These are phyloP conservation scores for Epichloe scottii DNA, from an alignment of 2,329 filamentous ascomycete genomes.

Conservation along the genomic window DNA sequence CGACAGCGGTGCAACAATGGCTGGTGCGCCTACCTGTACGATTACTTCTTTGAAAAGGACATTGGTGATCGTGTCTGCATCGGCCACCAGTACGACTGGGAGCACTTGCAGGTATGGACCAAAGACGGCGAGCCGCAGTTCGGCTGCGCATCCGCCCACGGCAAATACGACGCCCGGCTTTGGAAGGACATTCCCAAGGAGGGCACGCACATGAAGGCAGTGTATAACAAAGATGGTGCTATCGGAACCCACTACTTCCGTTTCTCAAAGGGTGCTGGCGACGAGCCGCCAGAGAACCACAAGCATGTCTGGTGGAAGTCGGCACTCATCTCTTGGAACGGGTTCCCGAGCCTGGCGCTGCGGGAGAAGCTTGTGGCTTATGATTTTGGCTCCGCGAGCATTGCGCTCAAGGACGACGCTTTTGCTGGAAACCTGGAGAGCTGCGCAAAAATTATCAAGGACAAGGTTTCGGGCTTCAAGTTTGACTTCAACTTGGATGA, in stretches of 20 bases:
- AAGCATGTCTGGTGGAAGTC: constrained; percentile 19
- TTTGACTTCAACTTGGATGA: constrained; percentile 8
- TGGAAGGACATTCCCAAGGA: constrained; percentile 16
- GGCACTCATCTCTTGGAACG: constrained; percentile 19
- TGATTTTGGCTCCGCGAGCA: constrained; percentile 8
- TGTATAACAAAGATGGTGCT: constrained; percentile 24
- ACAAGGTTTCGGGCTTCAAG: constrained; percentile 3
- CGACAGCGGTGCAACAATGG: constrained; percentile 30
- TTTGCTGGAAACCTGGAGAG: constrained; percentile 5
- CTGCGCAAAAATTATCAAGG: not conserved
- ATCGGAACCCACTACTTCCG: constrained; percentile 21
- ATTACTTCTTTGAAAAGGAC: constrained; percentile 35
- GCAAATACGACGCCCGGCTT: constrained; percentile 14
- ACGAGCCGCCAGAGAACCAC: constrained; percentile 18
- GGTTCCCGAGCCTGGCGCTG: constrained; percentile 13
- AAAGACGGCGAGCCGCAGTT: constrained; percentile 14
- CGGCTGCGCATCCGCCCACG: constrained; percentile 21
- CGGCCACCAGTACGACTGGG: constrained; percentile 28
- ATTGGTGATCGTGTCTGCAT: constrained; percentile 16
- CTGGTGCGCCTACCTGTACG: constrained; percentile 32
- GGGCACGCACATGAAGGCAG: constrained; percentile 20
- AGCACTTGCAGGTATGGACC: constrained; percentile 23
- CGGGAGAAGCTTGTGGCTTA: constrained; percentile 6
- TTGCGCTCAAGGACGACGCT: constrained; percentile 7
- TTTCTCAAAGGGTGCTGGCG: constrained; percentile 12